Percentiles rank a stretch among this genome's conserved stretches.
phyloP scores from a whole-genome alignment of 2,329 filamentous ascomycete genomes.

The Penicillium sp. region DNA sequence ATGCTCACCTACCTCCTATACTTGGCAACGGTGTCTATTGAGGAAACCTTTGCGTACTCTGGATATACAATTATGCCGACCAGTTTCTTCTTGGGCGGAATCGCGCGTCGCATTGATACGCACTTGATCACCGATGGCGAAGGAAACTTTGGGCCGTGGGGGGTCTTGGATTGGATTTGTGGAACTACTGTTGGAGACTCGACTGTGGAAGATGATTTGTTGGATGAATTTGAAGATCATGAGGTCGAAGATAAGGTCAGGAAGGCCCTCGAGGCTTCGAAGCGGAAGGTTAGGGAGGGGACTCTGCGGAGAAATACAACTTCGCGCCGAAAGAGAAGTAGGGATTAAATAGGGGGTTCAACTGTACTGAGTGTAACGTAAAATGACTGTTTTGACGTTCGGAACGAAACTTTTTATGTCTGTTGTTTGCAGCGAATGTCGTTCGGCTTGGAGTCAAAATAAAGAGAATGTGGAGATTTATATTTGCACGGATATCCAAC shows the following conservation, averaged over 20 bases:
- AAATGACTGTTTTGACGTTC: too few species aligned
- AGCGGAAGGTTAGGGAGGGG: slow-evolving; percentile 27
- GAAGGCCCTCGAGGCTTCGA: slow-evolving; percentile 32
- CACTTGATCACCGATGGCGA: slow-evolving; percentile 51
- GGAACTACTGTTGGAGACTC: slow-evolving; percentile 41
- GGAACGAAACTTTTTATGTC: neutral
- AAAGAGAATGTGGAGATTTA: slow-evolving; percentile 6
- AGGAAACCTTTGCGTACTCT: slow-evolving; percentile 60
- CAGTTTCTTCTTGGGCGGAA: slow-evolving; percentile 56
- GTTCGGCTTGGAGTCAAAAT: neutral
- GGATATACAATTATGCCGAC: slow-evolving; percentile 59
- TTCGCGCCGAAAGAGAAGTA: slow-evolving; percentile 1
- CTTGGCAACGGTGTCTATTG: slow-evolving; percentile 54
- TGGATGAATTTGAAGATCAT: slow-evolving; percentile 39
- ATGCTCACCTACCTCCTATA: slow-evolving; percentile 59
- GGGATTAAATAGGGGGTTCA: neutral
- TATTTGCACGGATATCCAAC: neutral
- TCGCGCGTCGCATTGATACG: slow-evolving; percentile 56
- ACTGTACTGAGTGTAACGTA: too few species aligned
- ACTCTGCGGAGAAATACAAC: slow-evolving; percentile 16
- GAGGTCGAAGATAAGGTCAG: slow-evolving; percentile 34
- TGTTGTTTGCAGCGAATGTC: neutral
- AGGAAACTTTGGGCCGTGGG: slow-evolving; percentile 48
- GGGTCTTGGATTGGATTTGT: slow-evolving; percentile 46
- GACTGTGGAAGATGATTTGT: slow-evolving; percentile 52